Evolutionary conservation across 1,284 basidiomycete genomes (phyloP).

Genomic region (Butyriboletus appendiculatus): DNA sequence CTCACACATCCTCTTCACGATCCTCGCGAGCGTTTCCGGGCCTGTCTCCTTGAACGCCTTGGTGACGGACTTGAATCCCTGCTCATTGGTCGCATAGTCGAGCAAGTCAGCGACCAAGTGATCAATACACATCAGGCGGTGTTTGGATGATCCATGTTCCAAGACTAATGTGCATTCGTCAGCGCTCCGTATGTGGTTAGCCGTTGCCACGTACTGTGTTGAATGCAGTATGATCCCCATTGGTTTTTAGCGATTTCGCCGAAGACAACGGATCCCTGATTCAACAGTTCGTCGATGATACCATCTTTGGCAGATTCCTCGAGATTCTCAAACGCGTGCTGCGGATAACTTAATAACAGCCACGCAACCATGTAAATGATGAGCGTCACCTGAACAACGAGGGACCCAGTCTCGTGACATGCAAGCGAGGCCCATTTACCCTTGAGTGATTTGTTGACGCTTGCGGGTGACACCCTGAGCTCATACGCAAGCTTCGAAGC

Average conservation of each 20-base stretch:
- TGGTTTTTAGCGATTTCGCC: constrained; percentile 80
- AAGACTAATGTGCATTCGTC: constrained; percentile 42
- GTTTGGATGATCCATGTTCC: constrained; percentile 74
- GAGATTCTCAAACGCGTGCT: constrained; percentile 85
- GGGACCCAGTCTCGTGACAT: constrained; percentile 85
- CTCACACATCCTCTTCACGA: constrained; percentile 80
- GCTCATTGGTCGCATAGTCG: constrained; percentile 76
- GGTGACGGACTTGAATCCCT: constrained; percentile 79
- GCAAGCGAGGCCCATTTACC: constrained; percentile 85
- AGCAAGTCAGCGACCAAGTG: constrained; percentile 71
- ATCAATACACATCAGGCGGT: constrained; percentile 69
- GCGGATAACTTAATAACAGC: constrained; percentile 9
- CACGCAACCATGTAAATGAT: background rate
- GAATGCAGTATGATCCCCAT: constrained; percentile 83
- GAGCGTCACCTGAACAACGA: constrained; percentile 69
- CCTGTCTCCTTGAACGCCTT: constrained; percentile 84
- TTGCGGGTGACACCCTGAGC: constrained; percentile 30
- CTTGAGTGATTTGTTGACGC: constrained; percentile 80
- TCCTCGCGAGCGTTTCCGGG: constrained; percentile 64
- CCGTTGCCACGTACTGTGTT: constrained; percentile 61
- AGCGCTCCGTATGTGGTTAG: background rate
- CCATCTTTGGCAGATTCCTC: constrained; percentile 80
- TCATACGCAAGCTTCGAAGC: background rate
- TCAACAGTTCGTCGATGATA: constrained; percentile 76
- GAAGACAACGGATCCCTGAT: constrained; percentile 66